Evolutionary conservation across 768 basidiomycete species (phyloP).

Genomic region (Coprinopsis cinerea): DNA sequence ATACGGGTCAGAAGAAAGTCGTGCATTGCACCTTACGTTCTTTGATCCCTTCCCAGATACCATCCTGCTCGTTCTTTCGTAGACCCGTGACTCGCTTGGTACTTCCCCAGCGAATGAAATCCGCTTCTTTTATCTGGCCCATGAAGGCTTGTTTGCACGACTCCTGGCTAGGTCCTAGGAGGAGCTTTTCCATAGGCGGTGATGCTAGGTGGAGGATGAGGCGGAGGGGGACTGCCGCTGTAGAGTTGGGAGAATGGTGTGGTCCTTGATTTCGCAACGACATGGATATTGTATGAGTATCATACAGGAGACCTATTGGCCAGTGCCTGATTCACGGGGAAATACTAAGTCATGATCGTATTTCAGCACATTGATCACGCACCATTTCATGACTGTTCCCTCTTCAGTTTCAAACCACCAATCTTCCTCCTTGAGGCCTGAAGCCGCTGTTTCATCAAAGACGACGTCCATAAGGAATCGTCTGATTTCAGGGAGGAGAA

Average conservation of each 20-base stretch:
- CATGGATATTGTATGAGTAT: constrained; percentile 66
- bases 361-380: too few species aligned
- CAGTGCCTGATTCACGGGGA: constrained; percentile 69
- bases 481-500: constrained; percentile 84
- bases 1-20: not conserved
- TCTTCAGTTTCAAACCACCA: constrained; percentile 98
- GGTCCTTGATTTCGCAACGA: constrained; percentile 43
- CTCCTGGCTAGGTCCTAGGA: constrained; percentile 75
- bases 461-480: constrained; percentile 89
- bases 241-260: constrained; percentile 29
- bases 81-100: constrained; percentile 91
- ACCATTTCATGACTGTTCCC: constrained; percentile 85
- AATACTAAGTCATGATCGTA: not conserved
- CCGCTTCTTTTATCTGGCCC: constrained; percentile 94
- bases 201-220: constrained; percentile 82
- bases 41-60: constrained; percentile 94
- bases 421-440: constrained; percentile 75
- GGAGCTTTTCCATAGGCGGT: constrained; percentile 81
- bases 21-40: constrained; percentile 57
- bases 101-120: constrained; percentile 95
- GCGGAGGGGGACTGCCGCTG: constrained; percentile 55
- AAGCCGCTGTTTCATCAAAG: constrained; percentile 79
- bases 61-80: constrained; percentile 89
- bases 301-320: constrained; percentile 93
- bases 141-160: constrained; percentile 92